phyloP scores from a whole-genome alignment of 2,329 filamentous ascomycete genomes.

The Phialophora macrospora region DNA sequence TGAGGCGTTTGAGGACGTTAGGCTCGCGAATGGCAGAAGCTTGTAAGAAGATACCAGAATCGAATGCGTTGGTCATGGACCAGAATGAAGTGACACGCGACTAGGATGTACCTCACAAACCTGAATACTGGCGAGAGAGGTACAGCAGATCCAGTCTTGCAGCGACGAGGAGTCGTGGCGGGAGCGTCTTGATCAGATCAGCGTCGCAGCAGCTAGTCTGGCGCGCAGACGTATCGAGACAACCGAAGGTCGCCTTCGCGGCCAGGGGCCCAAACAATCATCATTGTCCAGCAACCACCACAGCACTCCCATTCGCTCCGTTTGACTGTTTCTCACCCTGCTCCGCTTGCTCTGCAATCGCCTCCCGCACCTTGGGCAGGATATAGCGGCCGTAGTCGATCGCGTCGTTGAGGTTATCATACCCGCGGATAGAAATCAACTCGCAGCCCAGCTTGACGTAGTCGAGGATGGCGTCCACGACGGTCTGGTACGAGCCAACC shows the following conservation, averaged over 20 bases:
- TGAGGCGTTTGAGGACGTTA: no score
- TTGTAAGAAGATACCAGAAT: no score
- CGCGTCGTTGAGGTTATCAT: constrained; percentile 65
- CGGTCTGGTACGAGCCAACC: constrained; percentile 60
- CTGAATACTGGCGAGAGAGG: not conserved
- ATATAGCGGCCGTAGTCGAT: constrained; percentile 65
- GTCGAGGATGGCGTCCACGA: constrained; percentile 61
- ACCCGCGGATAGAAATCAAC: constrained; percentile 65
- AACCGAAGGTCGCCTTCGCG: no score
- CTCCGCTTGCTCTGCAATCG: constrained; percentile 39
- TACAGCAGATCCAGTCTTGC: not conserved
- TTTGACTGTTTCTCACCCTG: constrained; percentile 22
- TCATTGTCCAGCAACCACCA: not conserved
- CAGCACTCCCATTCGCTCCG: not conserved
- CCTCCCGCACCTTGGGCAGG: constrained; percentile 56
- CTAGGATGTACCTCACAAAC: not conserved
- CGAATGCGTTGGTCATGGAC: no score
- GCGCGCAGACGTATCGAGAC: no score
- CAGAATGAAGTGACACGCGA: not conserved
- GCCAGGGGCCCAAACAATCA: not conserved
- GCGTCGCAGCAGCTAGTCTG: no score
- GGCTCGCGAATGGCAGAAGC: no score
- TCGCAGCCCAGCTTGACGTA: constrained; percentile 63
- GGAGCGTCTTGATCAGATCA: no score
- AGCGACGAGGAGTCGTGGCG: no score